phyloP scores from a whole-genome alignment of 1,139 yeast species.

The Yamadazyma membranifaciens region DNA sequence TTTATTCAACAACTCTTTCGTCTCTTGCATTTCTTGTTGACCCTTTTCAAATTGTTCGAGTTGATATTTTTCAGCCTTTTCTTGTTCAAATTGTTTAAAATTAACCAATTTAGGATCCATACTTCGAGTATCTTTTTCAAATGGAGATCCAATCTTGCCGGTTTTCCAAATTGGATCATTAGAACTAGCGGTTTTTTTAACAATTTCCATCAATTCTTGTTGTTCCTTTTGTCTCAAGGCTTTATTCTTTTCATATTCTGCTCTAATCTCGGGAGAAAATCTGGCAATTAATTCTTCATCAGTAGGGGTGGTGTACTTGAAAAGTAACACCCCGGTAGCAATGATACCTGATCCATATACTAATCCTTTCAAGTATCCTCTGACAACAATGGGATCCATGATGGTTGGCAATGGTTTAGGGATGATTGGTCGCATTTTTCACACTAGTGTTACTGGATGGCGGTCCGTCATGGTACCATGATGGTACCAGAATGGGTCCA shows the following conservation, averaged over 20 bases:
- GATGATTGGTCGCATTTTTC: not conserved
- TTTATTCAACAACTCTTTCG: conserved; percentile 27
- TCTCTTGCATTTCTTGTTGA: conserved; percentile 30
- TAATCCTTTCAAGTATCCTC: conserved; percentile 46
- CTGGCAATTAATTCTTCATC: conserved; percentile 74
- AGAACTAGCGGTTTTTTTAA: conserved; percentile 57
- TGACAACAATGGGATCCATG: conserved; percentile 2
- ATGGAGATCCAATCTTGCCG: conserved; percentile 66
- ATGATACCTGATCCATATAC: conserved; percentile 60
- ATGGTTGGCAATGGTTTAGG: not conserved
- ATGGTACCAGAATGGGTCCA: not conserved
- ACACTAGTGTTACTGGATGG: not conserved
- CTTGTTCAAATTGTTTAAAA: conserved; percentile 43
- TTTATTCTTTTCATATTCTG: conserved; percentile 68
- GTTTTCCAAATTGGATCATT: conserved; percentile 82
- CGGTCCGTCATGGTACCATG: not conserved
- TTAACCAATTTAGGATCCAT: conserved; percentile 42
- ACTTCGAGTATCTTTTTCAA: conserved; percentile 42
- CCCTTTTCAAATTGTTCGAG: conserved; percentile 38
- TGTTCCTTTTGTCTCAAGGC: conserved; percentile 65
- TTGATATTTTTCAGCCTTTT: conserved; percentile 44
- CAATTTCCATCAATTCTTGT: conserved; percentile 64
- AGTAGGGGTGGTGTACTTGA: conserved; percentile 74
- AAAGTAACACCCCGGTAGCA: conserved; percentile 65
- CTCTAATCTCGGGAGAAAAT: conserved; percentile 80